A percentile compares a stretch with the other conserved stretches of the same genome.
Evolutionary conservation across 1,284 basidiomycete genomes (phyloP).

Genomic region (Pyrrhoderma noxium): DNA sequence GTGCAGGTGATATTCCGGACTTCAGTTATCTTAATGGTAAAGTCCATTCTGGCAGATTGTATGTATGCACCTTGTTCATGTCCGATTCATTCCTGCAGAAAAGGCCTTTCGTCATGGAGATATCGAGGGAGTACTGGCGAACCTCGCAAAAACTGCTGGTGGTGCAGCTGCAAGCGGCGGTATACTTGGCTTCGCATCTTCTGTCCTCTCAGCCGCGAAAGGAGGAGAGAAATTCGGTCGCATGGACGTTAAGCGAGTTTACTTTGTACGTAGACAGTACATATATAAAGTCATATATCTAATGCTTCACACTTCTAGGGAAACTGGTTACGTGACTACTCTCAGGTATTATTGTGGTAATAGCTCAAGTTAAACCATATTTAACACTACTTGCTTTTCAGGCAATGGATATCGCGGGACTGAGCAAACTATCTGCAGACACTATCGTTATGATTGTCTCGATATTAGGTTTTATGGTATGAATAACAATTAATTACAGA

Average conservation of each 20-base stretch:
- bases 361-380: background rate
- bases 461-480: conserved; percentile 63
- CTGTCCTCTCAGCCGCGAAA: conserved; percentile 36
- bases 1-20: conserved; percentile 56
- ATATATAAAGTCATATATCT: background rate
- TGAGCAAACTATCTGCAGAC: conserved; percentile 53
- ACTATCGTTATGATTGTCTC: conserved; percentile 70
- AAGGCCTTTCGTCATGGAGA: conserved; percentile 75
- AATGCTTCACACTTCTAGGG: conserved; percentile 32
- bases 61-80: background rate
- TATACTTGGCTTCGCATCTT: conserved; percentile 42
- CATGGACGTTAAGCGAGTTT: conserved; percentile 55
- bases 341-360: conserved; percentile 34
- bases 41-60: background rate
- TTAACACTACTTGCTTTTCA: conserved; percentile 28
- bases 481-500: conserved; percentile 20
- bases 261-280: conserved; percentile 40
- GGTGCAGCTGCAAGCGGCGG: conserved; percentile 39
- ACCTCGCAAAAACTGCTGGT: conserved; percentile 51
- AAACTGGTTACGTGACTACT: conserved; percentile 60
- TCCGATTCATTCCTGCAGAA: conserved; percentile 30
- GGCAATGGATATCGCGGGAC: conserved; percentile 75
- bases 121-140: conserved; percentile 55
- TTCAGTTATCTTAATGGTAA: conserved; percentile 31
- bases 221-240: conserved; percentile 53